Evolutionary conservation across 345 rosid genomes (phyloP), one percentile per base, ranked within the genome.

Genomic region (Gossypium sturtianum): DNA sequence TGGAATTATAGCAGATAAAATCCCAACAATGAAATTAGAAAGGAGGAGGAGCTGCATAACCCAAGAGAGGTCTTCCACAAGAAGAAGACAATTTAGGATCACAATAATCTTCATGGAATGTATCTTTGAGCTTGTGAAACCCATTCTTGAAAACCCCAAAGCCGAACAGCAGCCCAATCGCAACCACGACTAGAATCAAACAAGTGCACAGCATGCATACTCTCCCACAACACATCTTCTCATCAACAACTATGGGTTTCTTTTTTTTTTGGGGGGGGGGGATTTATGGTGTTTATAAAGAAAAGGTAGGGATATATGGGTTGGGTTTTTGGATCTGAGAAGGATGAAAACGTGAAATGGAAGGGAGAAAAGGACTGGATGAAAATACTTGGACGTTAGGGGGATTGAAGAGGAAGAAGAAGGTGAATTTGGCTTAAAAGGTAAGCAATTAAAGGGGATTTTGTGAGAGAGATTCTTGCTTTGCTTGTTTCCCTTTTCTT

Each of bases 111-210:
- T 60, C 82, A 77, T 90, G 86, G 13, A 89, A 3, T 0, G 89
- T 73, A 9, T 95, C 86, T 76, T 91, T 87, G 69, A 88, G 45
- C 83, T 93, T 91, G 87, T 89, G 90, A 74, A 92, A 92, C 2
- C 91, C 98, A 51, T 92, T 74, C 78, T 86, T 87, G 83, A 87
- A 94, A 2, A 91, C 97, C 2, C 97, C 97, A 79, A 92, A 94
- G 0, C 98, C 98, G 70, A 94, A 92, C 9, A 92, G 25, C 8
- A 91, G 49, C 1, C 98, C 98, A 63, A 92, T 85, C 75, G 86
- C 71, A 22, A 91, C 68, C 80, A 87, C 91, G 75, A 87, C 94
- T 54, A 88, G 80, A 1, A 92, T 74, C 83, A 94, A 66, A 79
- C 98, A 92, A 3, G 88, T 80, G 83, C 93, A 87, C 51, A 86